A percentile compares a stretch with the other conserved stretches of the same genome.
These are phyloP conservation scores for Exserohilum turcica DNA, from an alignment of 2,329 filamentous ascomycete genomes.

Conservation along the genomic window DNA sequence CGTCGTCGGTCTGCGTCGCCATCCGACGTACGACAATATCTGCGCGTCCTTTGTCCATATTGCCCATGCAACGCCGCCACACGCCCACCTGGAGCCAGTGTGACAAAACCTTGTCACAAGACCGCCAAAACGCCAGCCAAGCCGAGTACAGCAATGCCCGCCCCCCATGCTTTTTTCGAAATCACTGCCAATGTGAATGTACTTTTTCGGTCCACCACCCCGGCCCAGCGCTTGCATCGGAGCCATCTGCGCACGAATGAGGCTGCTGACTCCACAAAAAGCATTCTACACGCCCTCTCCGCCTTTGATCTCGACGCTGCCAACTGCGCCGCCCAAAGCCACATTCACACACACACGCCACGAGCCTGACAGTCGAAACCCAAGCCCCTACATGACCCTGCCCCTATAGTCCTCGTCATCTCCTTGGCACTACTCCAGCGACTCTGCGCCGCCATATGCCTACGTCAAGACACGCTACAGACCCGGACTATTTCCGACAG, in stretches of 20 bases:
- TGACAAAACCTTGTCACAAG: conserved; percentile 25
- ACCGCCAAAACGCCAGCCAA: conserved; percentile 22
- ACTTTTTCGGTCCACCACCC: conserved; percentile 2
- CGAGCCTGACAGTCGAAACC: not conserved
- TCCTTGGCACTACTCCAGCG: not conserved
- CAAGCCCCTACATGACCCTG: not conserved
- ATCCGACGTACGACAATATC: conserved; percentile 25
- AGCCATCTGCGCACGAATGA: conserved; percentile 13
- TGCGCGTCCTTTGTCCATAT: conserved; percentile 22
- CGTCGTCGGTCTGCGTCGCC: conserved; percentile 29
- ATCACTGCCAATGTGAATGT: too few relatives aligned
- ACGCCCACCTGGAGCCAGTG: conserved; percentile 46
- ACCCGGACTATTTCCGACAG: not conserved
- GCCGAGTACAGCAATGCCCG: conserved; percentile 4
- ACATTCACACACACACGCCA: conserved; percentile 8
- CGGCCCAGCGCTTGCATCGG: conserved; percentile 18
- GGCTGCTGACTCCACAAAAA: conserved; percentile 19
- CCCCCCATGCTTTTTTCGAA: too few relatives aligned
- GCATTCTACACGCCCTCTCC: conserved; percentile 6
- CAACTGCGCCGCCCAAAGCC: conserved; percentile 8
- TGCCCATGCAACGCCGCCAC: conserved; percentile 35
- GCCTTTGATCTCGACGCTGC: conserved; percentile 3
- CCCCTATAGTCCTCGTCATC: not conserved
- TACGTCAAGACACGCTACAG: not conserved
- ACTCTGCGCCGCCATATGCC: not conserved